Base-by-base conservation (phyloP, 306 rosid genomes). In the Trifolium fragiferum region DNA sequence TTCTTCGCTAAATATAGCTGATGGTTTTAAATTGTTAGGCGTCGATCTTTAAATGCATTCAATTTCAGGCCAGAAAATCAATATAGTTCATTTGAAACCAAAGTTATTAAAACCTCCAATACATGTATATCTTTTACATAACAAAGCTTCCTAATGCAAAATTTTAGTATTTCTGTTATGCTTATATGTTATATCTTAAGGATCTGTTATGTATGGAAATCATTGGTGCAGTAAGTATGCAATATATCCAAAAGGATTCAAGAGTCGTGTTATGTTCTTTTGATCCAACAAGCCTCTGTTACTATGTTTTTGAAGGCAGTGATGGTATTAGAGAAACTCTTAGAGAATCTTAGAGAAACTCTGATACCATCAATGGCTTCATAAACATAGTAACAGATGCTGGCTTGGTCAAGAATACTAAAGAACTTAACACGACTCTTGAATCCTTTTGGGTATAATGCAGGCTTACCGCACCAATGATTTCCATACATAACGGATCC, bases 381-480 rank as follows among this genome's bases (percentile, higher is more conserved):
- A 59, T 92, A 92, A 68, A 85, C 68, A 78, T 92, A 94, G 81
- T 77, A 75, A 75, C 89, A 88, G 35, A 74, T 66, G 43, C 77
- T 87, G 68, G 88, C 59, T 12, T 95, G 99, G 82, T 85, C 78
- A 16, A 80, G 75, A 78, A 92, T 79, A 68, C 90, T 89, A 46
- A 60, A 78, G 87, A 87, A 94, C 82, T 66, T n/a, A n/a, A n/a
- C n/a, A n/a, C n/a, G n/a, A n/a, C n/a, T n/a, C n/a, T n/a, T n/a
- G n/a, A n/a, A n/a, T 83, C 99, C 99, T 84, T 92, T 94, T 10
- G 97, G 97, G 84, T 82, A 94, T 67, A 94, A 88, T 59, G 88
- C 87, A 68, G 81, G 82, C 80, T 86, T 77, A 72, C 84, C 77
- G 88, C 89, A 81, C 97, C 98, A 92, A 55, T 59, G 78, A 77